Base-by-base conservation (phyloP, 805 yeast species). In the Myxozyma sirexii region DNA sequence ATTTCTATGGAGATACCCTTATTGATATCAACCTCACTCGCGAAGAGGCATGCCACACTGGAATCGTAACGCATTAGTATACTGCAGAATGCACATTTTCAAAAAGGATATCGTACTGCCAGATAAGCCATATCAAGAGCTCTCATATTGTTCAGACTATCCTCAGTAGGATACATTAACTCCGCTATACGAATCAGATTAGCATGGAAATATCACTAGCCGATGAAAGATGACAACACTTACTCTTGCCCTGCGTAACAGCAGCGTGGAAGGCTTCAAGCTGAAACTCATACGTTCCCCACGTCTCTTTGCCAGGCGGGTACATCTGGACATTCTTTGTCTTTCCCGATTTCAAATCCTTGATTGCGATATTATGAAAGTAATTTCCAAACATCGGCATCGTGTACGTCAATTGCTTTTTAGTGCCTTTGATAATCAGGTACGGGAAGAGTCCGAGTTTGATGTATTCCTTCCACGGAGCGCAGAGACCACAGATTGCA, bases 211-310 rank as follows among this genome's bases (percentile, higher is more conserved):
- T 26, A 17, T 8, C 44, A 8, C 17, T n/a, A 1, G 17, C 21
- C 17, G 6, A 23, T 17, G 13, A 15, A 35, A 37, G 26, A 39
- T 6, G 13, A 15, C 5, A 44, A 15, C 13, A 48, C 58, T 15
- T 24, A 56, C 57, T 29, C 23, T 45, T 51, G 15, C 42, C 56
- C 5, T 56, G 52, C 7, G 21, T 35, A n/a, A 63, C 57, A 3
- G 53, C 54, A 13, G 62, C 17, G n/a, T 38, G 46, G 21, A 63
- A 62, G 1, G 62, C 62, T 7, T 56, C 62, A 4, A 62, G 48
- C 51, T 60, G 64, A 42, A 46, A 62, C 15, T 37, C 48, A 35
- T 62, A 62, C 7, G 66, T 62, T n/a, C 41, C 47, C 66, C 66
- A 62, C 6, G 42, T 29, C 41, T 62, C 65, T 5, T 29, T 27